Conservation (phyloP, 2,329 filamentous ascomycete genomes). For the Colletotrichum horii region DNA sequence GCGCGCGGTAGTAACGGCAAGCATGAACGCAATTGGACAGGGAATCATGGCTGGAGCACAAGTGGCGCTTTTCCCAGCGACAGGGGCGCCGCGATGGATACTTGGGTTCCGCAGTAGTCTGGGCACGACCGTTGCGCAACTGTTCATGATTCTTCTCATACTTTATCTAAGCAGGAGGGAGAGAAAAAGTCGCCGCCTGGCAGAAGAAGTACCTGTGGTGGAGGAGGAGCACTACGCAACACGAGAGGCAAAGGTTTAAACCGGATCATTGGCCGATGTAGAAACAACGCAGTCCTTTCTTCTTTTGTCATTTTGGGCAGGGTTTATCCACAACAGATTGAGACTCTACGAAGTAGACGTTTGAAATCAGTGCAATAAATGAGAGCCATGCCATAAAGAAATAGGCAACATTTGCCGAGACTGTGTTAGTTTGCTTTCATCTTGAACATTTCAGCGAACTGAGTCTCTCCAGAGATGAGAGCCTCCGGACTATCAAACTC, state of each 20-base stretch:
- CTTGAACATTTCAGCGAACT: neutral
- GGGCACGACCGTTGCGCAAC: neutral
- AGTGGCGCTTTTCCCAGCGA: conserved; percentile 40
- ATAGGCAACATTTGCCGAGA: accelerated
- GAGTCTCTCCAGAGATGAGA: neutral
- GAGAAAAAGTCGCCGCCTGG: accelerated
- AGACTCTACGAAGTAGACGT: neutral
- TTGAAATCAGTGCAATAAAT: neutral
- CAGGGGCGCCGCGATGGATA: conserved; percentile 33
- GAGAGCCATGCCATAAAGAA: neutral
- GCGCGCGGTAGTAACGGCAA: conserved; percentile 42
- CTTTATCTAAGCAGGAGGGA: neutral
- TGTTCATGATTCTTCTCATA: neutral
- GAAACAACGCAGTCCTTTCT: accelerated
- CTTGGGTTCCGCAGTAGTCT: neutral
- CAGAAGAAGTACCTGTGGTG: neutral
- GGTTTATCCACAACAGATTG: neutral
- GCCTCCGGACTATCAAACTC: neutral
- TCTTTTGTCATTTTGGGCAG: neutral
- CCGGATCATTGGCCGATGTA: neutral
- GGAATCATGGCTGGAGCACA: conserved; percentile 43
- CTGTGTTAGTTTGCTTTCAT: neutral
- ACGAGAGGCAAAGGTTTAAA: neutral
- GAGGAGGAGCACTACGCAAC: neutral
- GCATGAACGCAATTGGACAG: conserved; percentile 47